Conservation (phyloP, 345 rosid species). For the Populus simonii region DNA sequence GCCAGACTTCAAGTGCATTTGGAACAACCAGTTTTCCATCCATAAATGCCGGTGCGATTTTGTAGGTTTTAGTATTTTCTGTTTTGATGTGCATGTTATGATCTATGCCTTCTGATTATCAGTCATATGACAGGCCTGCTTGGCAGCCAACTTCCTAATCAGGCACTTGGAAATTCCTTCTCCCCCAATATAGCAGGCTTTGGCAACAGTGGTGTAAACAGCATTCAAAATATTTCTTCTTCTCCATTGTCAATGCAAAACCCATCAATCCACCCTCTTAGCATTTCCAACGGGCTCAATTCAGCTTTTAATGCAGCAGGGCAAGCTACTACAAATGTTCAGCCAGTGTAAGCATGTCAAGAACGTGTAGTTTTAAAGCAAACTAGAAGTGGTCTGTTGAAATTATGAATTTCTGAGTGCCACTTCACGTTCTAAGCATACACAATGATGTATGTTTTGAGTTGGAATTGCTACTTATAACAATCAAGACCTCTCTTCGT, state of each 20-base stretch:
- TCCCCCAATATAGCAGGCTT: conserved; percentile 20
- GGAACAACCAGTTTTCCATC: conserved; percentile 15
- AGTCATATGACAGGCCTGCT: conserved; percentile 22
- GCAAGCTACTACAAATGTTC: conserved; percentile 19
- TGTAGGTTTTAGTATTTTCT: conserved; percentile 8
- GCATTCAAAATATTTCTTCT: conserved; percentile 21
- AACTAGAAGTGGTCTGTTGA: neutral
- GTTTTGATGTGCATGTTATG: neutral
- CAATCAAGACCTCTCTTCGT: neutral
- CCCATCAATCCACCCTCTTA: conserved; percentile 21
- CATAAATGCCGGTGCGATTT: conserved; percentile 23
- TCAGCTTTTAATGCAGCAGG: conserved; percentile 20
- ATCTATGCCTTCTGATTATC: conserved; percentile 20
- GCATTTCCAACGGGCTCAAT: conserved; percentile 5
- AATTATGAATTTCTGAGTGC: neutral
- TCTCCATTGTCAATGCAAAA: conserved; percentile 20
- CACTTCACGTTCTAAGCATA: neutral
- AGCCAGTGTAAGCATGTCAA: conserved; percentile 30
- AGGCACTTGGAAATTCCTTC: conserved; percentile 18
- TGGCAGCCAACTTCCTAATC: conserved; percentile 28
- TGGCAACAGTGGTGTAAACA: conserved; percentile 15
- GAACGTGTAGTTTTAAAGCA: neutral
- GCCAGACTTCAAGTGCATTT: conserved; percentile 36
- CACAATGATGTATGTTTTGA: neutral
- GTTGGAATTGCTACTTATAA: neutral